Evolutionary conservation across 305 asterid species (phyloP).

Genomic region (Solanum hybrid): DNA sequence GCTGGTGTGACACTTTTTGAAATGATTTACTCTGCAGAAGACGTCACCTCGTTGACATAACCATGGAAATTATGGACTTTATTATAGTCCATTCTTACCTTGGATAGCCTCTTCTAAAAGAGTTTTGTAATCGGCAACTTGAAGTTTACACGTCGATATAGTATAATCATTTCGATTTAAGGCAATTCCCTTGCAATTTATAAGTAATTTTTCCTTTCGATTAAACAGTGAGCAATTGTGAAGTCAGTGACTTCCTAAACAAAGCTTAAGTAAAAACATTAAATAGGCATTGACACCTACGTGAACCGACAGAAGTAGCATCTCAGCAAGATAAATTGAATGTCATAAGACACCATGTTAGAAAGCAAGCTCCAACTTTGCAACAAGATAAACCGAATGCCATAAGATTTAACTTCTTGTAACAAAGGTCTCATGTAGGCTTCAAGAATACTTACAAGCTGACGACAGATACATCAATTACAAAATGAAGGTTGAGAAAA

Average conservation of each 20-base stretch:
- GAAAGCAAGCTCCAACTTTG: slow-evolving; percentile 4
- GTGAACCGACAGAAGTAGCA: not conserved
- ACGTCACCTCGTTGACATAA: not conserved
- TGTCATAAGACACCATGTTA: not conserved
- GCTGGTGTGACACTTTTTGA: not conserved
- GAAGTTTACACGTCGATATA: not conserved
- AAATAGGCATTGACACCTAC: not conserved
- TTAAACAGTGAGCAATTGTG: not conserved
- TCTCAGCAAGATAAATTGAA: not conserved
- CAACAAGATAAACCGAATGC: not conserved
- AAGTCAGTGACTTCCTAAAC: not conserved
- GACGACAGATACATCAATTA: slow-evolving; percentile 15
- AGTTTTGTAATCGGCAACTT: not conserved
- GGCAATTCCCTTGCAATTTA: not conserved
- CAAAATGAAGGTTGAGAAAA: slow-evolving; percentile 1
- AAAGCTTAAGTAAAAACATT: not conserved
- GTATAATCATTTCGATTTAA: not conserved
- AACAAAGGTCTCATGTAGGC: slow-evolving; percentile 19
- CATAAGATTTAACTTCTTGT: slow-evolving; percentile 20
- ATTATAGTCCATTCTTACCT: not conserved
- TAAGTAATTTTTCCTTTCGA: not conserved
- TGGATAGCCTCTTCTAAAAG: not conserved
- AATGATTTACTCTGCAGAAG: not conserved
- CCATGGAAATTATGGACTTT: not conserved
- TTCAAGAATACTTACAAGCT: slow-evolving; percentile 46